A percentile compares a stretch with the other conserved stretches of the same genome.
phyloP scores from a whole-genome alignment of 257 asterid genomes.

The Ballota nigra region DNA sequence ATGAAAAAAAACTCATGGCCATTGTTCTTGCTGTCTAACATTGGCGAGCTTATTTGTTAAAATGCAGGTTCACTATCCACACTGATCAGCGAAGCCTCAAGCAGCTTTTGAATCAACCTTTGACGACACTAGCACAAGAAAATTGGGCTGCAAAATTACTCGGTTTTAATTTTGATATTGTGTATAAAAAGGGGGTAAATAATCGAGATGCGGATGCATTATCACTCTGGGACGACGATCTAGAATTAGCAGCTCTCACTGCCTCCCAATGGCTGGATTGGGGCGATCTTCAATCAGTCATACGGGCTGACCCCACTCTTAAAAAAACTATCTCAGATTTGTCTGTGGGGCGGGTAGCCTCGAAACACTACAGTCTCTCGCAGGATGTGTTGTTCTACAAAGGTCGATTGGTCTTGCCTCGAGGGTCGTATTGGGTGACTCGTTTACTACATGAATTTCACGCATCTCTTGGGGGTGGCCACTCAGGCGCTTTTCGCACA shows the following conservation, averaged over 20 bases:
- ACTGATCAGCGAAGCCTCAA: background rate
- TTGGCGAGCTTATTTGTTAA: background rate
- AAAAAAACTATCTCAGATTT: too few relatives aligned
- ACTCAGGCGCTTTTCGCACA: too few relatives aligned
- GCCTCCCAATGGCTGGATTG: background rate
- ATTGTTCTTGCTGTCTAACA: background rate
- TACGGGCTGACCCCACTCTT: too few relatives aligned
- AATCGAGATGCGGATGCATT: background rate
- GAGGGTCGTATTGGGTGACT: too few relatives aligned
- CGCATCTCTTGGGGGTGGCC: too few relatives aligned
- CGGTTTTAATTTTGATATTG: background rate
- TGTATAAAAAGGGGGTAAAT: background rate
- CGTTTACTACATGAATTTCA: too few relatives aligned
- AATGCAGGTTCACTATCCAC: too few relatives aligned
- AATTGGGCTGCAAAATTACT: background rate
- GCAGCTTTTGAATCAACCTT: background rate
- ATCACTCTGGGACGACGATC: background rate
- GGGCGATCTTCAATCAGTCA: background rate
- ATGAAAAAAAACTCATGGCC: background rate
- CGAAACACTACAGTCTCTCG: too few relatives aligned
- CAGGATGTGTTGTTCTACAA: too few relatives aligned
- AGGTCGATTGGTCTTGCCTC: too few relatives aligned
- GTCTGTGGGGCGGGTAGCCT: too few relatives aligned
- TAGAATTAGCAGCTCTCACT: background rate
- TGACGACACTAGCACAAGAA: background rate